A percentile compares a stretch with the other conserved stretches of the same genome.
These are phyloP conservation scores for Phytophthora niederhauseri DNA, from an alignment of 352 stramenopile genomes.

Conservation along the genomic window DNA sequence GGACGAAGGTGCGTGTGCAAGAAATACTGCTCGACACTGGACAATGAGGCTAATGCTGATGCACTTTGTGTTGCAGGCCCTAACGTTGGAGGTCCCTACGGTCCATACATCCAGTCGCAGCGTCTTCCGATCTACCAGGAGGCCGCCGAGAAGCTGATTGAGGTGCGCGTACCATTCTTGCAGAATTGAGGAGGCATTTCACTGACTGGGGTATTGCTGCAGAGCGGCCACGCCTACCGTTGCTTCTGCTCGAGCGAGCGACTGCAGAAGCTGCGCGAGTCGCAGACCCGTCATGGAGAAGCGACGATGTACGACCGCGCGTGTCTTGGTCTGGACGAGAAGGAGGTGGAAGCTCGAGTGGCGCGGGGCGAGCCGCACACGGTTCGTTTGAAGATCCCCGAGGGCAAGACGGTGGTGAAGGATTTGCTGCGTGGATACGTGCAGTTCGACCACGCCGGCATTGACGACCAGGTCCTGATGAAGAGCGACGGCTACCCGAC, in stretches of 20 bases:
- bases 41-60: background rate
- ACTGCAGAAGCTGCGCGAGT: constrained; percentile 92
- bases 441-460: constrained; percentile 84
- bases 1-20: constrained; percentile 89
- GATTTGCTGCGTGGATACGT: constrained; percentile 96
- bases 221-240: constrained; percentile 94
- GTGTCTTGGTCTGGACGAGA: constrained; percentile 93
- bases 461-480: constrained; percentile 94
- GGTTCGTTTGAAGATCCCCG: constrained; percentile 95
- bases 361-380: constrained; percentile 91
- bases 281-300: constrained; percentile 89
- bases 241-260: constrained; percentile 98
- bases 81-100: constrained; percentile 87
- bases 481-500: constrained; percentile 95
- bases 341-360: constrained; percentile 90
- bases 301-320: constrained; percentile 98
- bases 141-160: constrained; percentile 88
- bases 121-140: constrained; percentile 94
- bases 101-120: constrained; percentile 98
- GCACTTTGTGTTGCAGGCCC: constrained; percentile 62
- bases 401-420: constrained; percentile 94
- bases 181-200: background rate
- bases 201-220: constrained; percentile 4
- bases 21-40: background rate
- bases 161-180: constrained; percentile 39